A percentile compares a stretch with the other conserved stretches of the same genome.
phyloP scores from a whole-genome alignment of 1,284 basidiomycete genomes.

The Austropuccinia psidii region DNA sequence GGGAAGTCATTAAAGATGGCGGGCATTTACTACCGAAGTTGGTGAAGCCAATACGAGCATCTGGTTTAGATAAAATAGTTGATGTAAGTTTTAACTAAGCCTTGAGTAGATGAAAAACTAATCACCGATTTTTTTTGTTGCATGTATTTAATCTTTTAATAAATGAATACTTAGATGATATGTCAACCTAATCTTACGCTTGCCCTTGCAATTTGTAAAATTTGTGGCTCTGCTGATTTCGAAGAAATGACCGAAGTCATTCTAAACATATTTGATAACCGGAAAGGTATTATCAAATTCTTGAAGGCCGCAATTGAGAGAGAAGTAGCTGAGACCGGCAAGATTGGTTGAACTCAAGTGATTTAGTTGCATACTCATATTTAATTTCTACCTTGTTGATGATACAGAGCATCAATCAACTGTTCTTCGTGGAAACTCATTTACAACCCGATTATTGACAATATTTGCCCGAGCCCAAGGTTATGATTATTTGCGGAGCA shows the following conservation, averaged over 20 bases:
- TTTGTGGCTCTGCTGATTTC: constrained; percentile 66
- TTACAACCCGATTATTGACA: constrained; percentile 72
- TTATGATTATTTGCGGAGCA: constrained; percentile 73
- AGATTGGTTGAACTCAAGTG: no score
- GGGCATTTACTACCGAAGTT: background rate
- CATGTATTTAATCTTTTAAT: background rate
- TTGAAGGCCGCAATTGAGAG: constrained; percentile 75
- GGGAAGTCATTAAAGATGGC: constrained; percentile 14
- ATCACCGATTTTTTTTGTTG: no score
- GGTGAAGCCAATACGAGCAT: background rate
- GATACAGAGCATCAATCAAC: constrained; percentile 66
- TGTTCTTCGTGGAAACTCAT: constrained; percentile 76
- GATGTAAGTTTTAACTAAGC: constrained; percentile 3
- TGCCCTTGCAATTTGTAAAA: constrained; percentile 75
- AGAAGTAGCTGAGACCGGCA: constrained; percentile 69
- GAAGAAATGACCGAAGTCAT: constrained; percentile 71
- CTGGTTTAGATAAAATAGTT: background rate
- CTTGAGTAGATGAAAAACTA: no score
- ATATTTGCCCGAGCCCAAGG: constrained; percentile 77
- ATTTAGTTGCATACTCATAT: no score
- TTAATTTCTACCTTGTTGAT: no score
- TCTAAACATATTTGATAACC: constrained; percentile 73
- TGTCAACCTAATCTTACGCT: constrained; percentile 50
- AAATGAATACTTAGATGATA: constrained; percentile 19
- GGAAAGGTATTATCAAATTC: constrained; percentile 60